Evolutionary conservation across 345 rosid species (phyloP), one percentile per base, ranked within the genome.

Genomic region (Moringa oleifera): DNA sequence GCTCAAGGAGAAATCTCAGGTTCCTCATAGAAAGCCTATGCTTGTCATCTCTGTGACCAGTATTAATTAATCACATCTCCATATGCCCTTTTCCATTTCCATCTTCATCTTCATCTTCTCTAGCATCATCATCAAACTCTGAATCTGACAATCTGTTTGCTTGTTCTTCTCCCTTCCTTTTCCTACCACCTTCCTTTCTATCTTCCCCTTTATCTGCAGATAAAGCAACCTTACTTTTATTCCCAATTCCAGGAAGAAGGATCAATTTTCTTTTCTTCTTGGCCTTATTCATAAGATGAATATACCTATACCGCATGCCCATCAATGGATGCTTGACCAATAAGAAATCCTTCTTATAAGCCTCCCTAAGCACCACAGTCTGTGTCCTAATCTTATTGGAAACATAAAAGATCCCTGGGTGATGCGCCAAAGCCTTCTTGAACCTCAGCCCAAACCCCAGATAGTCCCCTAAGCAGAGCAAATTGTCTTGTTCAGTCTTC

Each of bases 321-420:
- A 85, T 81, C 77, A 89, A 66, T 0, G 85, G 89, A 75, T 92
- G 95, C 72, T 66, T 85, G 76, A 70, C 81, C 41, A 82, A 49
- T 75, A 92, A 77, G 62, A 85, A 81, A 68, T 70, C 80, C 75
- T 89, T 89, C 68, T 77, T 79, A 66, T 85, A 87, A 16, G 80
- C 92, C 76, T 92, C 96, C 61, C 89, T 75, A 20, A 92, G 79
- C 56, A 92, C 86, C 66, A 87, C 83, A 45, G 96, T 89, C 65
- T 89, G 92, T 0, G 92, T 89, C 76, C 89, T 79, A 47, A 82
- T 80, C 86, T 92, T 89, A 56, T 89, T 89, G 2, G 93, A 87
- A 60, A 82, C 58, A 66, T 89, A 92, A 73, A 89, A 92, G 7
- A 92, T 87, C 63, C 98, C 96, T 0, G 91, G 96, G 70, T 89